Evolutionary conservation across 1,284 basidiomycete species (phyloP), one percentile per base, ranked within the genome.

Genomic region (Cryptococcus sp.): DNA sequence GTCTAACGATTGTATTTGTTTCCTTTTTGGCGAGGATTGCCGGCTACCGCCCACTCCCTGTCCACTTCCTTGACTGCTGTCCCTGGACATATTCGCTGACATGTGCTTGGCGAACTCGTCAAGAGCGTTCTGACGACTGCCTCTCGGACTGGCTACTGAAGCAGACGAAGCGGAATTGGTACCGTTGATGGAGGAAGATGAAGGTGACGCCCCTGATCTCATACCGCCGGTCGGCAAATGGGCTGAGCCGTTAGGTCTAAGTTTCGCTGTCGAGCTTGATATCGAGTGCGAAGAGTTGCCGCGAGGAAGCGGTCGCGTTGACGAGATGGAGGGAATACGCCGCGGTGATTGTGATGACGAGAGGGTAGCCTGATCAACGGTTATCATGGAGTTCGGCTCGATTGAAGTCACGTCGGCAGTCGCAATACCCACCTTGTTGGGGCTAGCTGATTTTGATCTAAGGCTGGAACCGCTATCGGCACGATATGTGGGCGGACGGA

Each of bases 151-250:
- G 11, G 54, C 19, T n/a, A 5, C 25, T 13, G 37, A 46, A 26
- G 49, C 54, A 4, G 60, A 55, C 15, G 60, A 58, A 20, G 41
- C 46, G 7, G 60, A 54, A 17, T 57, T 58, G 13, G 66, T 63
- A 11, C 56, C 46, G 10, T 64, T 61, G 29, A 65, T 50, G 17
- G 62, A 59, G 25, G 52, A 44, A 2, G 60, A n/a, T n/a, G n/a
- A 56, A 16, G 48, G 37, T 13, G 49, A 25, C 17, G 20, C 17
- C 43, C 52, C 52, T 1, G 61, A 63, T 39, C 55, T 51, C 17
- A 58, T 20, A 20, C 41, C 48, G 16, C 17, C n/a, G 1, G 49
- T 50, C 8, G 38, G 49, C 10, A 48, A 41, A 22, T 41, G 49
- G 20, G 62, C 34, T 7, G 49, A 59, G n/a, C 57, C 51, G 11